Base-by-base conservation (phyloP, 2,329 filamentous ascomycete species). In the Cladosporium sp. region DNA sequence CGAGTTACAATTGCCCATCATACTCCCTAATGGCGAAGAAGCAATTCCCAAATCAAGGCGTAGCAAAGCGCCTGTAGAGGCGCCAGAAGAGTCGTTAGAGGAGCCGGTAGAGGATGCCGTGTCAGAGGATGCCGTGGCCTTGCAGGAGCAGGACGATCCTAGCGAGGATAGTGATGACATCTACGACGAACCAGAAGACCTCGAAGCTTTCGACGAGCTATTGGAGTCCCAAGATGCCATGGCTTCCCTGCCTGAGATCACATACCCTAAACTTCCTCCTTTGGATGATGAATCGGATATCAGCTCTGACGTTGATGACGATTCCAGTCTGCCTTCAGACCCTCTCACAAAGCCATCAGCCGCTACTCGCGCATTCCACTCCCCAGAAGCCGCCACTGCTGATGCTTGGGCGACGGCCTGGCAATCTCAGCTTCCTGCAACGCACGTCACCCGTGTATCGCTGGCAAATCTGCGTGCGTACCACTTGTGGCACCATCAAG, bases 1-100 rank as follows among this genome's bases (percentile, higher is more conserved):
- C 3, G 92, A 95, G 68, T 76, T 86, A 4, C 80, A 86, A 43
- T 67, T 82, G 22, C 86, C 87, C 0, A 88, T 92, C 56, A 75
- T 80, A 15, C 69, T 86, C 15, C 79, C 80, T 1, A 74, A 81
- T 45, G 80, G 78, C 30, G 64, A 55, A 14, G 51, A 57, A 47
- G 40, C 60, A 15, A 22, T 38, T 11, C 30, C 43, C 5, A 28
- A 43, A 59, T 38, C 6, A 36, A 30, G 17, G 20, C 30, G 38
- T 19, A 15, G 20, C 12, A 65, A 65, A 22, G 63, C 63, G 17
- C 56, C 58, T 19, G 57, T 45, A 22, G 58, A 60, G 15, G 58
- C 47, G 3, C 51, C 54, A 22, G 55, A 55, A 37, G 64, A 64
- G 45, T 34, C 30, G 30, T 12, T 49, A 9, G 62, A 64, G 2